Base-by-base conservation (phyloP, 2,329 filamentous ascomycete species). In the Xylaria sp. region DNA sequence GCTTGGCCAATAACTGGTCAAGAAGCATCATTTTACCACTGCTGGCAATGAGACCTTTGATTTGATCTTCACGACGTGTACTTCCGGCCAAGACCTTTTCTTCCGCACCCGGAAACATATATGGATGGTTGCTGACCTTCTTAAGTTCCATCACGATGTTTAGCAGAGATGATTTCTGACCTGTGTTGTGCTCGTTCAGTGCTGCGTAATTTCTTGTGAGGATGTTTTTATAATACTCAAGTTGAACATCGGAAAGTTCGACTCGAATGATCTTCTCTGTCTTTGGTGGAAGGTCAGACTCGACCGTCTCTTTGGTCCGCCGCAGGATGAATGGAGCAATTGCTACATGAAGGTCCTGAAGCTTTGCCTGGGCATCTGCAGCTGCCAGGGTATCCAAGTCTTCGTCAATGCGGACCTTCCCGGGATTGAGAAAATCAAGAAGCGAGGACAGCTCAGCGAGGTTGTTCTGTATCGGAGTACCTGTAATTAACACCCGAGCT, bases 81-180 rank as follows among this genome's bases (percentile, higher is more conserved):
- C 91, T 94, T 15, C 93, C 93, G 67, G 89, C 90, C 59, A 98
- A 81, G 13, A 98, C 93, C 73, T 92, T 93, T 66, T 97, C 93
- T 78, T 99, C 96, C 2, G 94, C 95, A 70, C 94, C 94, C 2
- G 93, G 91, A 74, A 99, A 98, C 91, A 99, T 97, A 82, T 97
- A 97, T 0, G 96, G 95, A 77, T 99, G 96, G 76, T 99, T 99
- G 82, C 95, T 98, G 78, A 96, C 94, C 81, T 99, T 99, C 84
- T 99, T 99, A 76, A 99, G 81, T 80, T 99, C 96, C 96, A 99
- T 99, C 89, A 99, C 97, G 78, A 99, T 96, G 80, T 99, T 99
- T 71, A 99, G 84, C 15, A 99, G 83, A 0, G 95, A 98, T 73
- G 97, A 95, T 80, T 97, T 98, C 79, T 97, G 93, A 6, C 95